Evolutionary conservation across 106 monocot genomes (phyloP).

Genomic region (Hemerocallis citrina): DNA sequence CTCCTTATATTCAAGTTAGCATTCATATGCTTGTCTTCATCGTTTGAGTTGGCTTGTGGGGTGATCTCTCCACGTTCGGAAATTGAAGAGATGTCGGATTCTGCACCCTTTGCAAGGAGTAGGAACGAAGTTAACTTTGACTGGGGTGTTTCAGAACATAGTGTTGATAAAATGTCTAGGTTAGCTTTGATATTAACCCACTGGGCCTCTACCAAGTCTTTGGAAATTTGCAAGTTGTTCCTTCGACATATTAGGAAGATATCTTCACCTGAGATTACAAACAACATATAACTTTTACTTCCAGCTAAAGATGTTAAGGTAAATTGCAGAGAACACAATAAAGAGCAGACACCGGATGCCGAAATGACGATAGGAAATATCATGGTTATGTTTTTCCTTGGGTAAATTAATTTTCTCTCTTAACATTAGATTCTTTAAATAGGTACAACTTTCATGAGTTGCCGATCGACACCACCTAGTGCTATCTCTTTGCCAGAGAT

Average conservation of each 20-base stretch:
- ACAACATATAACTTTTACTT: not conserved
- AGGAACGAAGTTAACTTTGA: constrained; percentile 21
- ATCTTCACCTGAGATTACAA: constrained; percentile 55
- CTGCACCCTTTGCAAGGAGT: constrained; percentile 21
- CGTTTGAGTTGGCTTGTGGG: constrained; percentile 7
- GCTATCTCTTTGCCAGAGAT: too few relatives aligned
- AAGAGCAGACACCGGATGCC: not conserved
- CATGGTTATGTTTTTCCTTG: too few relatives aligned
- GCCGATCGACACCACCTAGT: too few relatives aligned
- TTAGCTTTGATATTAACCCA: constrained; percentile 67
- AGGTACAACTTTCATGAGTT: too few relatives aligned
- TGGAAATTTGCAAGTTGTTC: constrained; percentile 49
- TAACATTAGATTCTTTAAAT: too few relatives aligned
- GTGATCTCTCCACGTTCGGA: constrained; percentile 7
- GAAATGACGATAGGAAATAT: too few relatives aligned
- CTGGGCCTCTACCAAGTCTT: constrained; percentile 57
- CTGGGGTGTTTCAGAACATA: constrained; percentile 23
- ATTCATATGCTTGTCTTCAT: constrained; percentile 7
- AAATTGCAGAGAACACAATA: not conserved
- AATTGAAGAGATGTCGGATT: constrained; percentile 18
- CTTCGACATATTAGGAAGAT: constrained; percentile 35
- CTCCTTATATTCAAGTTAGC: too few relatives aligned
- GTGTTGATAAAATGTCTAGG: constrained; percentile 34
- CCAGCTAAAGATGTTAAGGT: not conserved
- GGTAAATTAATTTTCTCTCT: too few relatives aligned